A percentile compares a stretch with the other conserved stretches of the same genome.
These are phyloP conservation scores for Lachnellula cervina DNA, from an alignment of 2,329 filamentous ascomycete genomes.

Conservation along the genomic window DNA sequence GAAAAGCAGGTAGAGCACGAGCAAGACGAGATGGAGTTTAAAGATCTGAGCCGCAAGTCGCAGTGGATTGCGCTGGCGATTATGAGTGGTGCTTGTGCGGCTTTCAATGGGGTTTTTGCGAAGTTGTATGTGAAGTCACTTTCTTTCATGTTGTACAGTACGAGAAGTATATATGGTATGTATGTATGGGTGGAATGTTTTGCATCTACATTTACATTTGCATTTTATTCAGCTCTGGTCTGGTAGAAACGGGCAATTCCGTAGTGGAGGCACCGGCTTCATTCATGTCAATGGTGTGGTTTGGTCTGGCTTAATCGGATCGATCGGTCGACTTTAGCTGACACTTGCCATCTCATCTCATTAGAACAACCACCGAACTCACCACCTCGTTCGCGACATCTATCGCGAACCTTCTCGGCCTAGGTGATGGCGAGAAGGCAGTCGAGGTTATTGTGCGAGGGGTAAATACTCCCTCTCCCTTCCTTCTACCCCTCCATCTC, in stretches of 20 bases:
- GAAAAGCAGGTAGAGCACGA: background rate
- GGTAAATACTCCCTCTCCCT: conserved; percentile 35
- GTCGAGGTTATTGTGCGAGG: conserved; percentile 47
- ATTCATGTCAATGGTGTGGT: too few relatives aligned
- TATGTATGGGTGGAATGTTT: background rate
- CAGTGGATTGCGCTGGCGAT: conserved; percentile 67
- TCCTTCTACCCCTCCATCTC: background rate
- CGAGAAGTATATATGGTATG: too few relatives aligned
- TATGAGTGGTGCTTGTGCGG: conserved; percentile 71
- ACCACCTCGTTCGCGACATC: conserved; percentile 47
- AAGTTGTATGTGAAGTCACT: conserved; percentile 58
- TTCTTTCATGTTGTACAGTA: background rate
- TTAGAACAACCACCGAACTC: conserved; percentile 50
- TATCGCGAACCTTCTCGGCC: conserved; percentile 40
- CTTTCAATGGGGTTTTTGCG: conserved; percentile 69
- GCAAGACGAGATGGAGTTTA: conserved; percentile 23
- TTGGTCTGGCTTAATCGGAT: background rate
- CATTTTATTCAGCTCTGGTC: too few relatives aligned
- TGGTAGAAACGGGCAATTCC: too few relatives aligned
- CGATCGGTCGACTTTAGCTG: background rate
- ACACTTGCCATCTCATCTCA: conserved; percentile 3
- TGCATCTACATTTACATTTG: too few relatives aligned
- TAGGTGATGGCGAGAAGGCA: conserved; percentile 40
- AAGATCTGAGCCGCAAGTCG: conserved; percentile 33
- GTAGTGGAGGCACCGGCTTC: background rate